Evolutionary conservation across 805 yeast species (phyloP), one percentile per base, ranked within the genome.

Genomic region (Pichia membranifaciens): DNA sequence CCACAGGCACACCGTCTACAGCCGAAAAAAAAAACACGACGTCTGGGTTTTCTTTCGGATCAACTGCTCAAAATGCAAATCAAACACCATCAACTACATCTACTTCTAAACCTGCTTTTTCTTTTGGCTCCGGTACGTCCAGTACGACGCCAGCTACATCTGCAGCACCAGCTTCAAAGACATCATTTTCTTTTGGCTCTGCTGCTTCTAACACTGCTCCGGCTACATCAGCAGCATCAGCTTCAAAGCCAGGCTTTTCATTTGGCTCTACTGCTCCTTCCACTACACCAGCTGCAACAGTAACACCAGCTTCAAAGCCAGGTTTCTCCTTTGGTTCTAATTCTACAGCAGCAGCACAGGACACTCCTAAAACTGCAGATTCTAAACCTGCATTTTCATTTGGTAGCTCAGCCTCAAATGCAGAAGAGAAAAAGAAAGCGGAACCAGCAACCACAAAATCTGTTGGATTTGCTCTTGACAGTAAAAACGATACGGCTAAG

Each of bases 231-330:
- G 23, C 21, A 22, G 2, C 41, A 36, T n/a, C 35, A 17, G 42
- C 29, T 13, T 39, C 51, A 12, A 48, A 50, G 21, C 56, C 59
- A 12, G 48, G 54, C 16, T 48, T 52, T 39, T 49, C 58, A 7
- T 52, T 52, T 49, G 67, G 63, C 4, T 54, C 57, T 52, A 16
- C 20, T 17, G n/a, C 59, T 5, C 29, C n/a, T n/a, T n/a, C 23
- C 13, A 31, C 51, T 16, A 12, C 40, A 9, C 13, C 40, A 17
- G 22, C 18, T 15, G 22, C 39, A 15, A 12, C 20, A 13, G 20
- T 6, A 15, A 2, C 25, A 18, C 15, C 39, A 2, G 39, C 17
- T 36, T 5, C 39, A 2, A 31, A 37, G 22, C 33, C 50, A 13
- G 49, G 44, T 18, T 29, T 37, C 16, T 25, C 23, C 15, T 38